Conservation (phyloP, 2,329 filamentous ascomycete genomes). For the Coniochaeta prunicola region DNA sequence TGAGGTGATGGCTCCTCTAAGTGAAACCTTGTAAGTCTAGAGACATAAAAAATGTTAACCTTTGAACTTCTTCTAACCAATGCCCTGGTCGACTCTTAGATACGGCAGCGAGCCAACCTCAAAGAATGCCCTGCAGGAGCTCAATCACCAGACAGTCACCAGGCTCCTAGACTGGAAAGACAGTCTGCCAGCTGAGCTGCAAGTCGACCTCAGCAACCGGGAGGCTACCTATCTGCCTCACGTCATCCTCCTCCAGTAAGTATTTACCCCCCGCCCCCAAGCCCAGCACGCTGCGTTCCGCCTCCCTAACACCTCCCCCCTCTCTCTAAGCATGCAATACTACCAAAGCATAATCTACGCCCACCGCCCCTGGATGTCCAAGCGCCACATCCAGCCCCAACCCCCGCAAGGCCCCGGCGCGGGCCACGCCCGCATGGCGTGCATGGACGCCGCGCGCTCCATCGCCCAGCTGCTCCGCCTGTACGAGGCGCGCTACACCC, state of each 20-base stretch:
- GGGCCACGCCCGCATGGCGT: not conserved
- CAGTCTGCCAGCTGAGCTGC: not conserved
- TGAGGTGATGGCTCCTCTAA: slow-evolving; percentile 33
- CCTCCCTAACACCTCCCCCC: not conserved
- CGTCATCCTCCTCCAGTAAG: slow-evolving; percentile 31
- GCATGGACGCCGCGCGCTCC: slow-evolving; percentile 6
- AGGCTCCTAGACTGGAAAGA: not conserved
- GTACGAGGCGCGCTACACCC: slow-evolving; percentile 32
- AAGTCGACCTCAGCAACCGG: slow-evolving; percentile 25
- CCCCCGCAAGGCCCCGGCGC: slow-evolving; percentile 18
- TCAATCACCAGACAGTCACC: not conserved
- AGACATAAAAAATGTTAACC: slow-evolving; percentile 13
- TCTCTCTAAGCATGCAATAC: slow-evolving; percentile 11
- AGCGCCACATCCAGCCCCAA: slow-evolving; percentile 32
- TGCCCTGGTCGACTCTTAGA: not conserved
- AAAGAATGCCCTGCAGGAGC: not conserved
- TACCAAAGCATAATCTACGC: slow-evolving; percentile 11
- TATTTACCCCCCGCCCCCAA: slow-evolving; percentile 1
- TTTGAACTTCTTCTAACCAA: slow-evolving; percentile 18
- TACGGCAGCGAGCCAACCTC: not conserved
- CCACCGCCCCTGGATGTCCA: slow-evolving; percentile 32
- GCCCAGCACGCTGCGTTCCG: not conserved
- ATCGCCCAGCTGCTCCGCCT: slow-evolving; percentile 30
- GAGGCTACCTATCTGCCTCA: slow-evolving; percentile 24
- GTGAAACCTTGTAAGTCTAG: slow-evolving; percentile 27